Evolutionary conservation across 495 filamentous ascomycete species (phyloP), one percentile per base, ranked within the genome.

Genomic region (Neurospora sp.): DNA sequence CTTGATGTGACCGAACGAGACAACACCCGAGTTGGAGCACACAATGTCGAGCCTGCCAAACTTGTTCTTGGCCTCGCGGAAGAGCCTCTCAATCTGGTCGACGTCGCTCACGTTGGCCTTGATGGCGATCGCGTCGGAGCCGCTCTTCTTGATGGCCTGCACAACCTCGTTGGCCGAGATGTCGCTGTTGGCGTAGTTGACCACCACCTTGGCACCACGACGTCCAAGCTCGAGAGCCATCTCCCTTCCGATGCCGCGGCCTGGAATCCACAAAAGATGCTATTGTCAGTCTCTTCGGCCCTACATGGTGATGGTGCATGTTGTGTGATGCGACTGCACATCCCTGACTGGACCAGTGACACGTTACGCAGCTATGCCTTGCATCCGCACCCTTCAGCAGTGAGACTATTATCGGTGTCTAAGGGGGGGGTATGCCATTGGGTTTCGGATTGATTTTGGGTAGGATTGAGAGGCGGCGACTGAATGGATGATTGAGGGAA

Each of bases 51-150:
- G 81, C 72, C 79, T 79, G 74, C 82, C 80, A 74, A 93, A 94
- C 68, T 87, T 87, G 59, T 80, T 79, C 61, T 89, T 85, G 78
- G 89, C 90, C 76, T 90, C 87, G 40, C 80, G 77, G 75, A 85
- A 85, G 74, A 85, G 48, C 53, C 70, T 75, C 22, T 83, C 87
- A 0, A 91, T 89, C 72, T 91, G 85, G 9, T 82, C 79, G 78
- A 94, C 92, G 12, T 93, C 84, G 31, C 82, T 87, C 45, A 97
- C 86, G 81, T 96, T 91, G 68, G 93, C 93, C 80, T 93, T 87
- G 79, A 97, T 83, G 68, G 90, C 87, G 8, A 90, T 82, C 5
- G 88, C 90, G 72, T 88, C 86, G 72, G 83, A 83, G 48, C 90
- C 89, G 45, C 80, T 76, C 71, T 80, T 75, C 71, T 88, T 82